Evolutionary conservation across 805 yeast species (phyloP).

Genomic region (Metschnikowia henanensis): DNA sequence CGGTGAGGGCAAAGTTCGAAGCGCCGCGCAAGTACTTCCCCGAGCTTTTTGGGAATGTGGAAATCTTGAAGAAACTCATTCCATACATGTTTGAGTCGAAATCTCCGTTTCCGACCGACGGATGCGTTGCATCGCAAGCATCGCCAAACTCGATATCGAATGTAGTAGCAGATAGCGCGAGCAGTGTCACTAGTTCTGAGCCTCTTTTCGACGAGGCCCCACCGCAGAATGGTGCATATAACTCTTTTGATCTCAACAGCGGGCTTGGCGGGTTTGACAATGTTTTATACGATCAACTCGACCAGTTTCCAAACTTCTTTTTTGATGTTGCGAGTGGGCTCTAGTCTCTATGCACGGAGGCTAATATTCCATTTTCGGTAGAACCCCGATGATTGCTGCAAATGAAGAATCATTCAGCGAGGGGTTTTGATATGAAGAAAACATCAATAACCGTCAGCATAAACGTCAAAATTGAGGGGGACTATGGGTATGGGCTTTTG

Average conservation of each 20-base stretch:
- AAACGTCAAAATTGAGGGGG: too few species aligned
- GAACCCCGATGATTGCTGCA: too few species aligned
- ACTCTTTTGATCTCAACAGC: not conserved
- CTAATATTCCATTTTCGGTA: too few species aligned
- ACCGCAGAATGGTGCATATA: not conserved
- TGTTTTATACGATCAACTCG: slow-evolving; percentile 5
- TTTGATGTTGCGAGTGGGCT: slow-evolving; percentile 4
- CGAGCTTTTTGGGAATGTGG: slow-evolving; percentile 11
- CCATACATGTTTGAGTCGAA: slow-evolving; percentile 5
- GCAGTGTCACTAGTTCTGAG: not conserved
- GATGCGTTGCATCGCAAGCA: not conserved
- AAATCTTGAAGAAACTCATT: slow-evolving; percentile 4
- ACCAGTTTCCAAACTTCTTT: slow-evolving; percentile 8
- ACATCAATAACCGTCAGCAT: too few species aligned
- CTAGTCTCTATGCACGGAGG: too few species aligned
- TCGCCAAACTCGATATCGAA: slow-evolving; percentile 1
- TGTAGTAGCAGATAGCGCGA: not conserved
- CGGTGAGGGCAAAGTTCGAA: slow-evolving; percentile 18
- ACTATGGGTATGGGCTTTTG: too few species aligned
- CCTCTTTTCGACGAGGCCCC: not conserved
- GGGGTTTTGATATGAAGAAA: too few species aligned
- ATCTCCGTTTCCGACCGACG: slow-evolving; percentile 11
- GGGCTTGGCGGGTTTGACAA: slow-evolving; percentile 1
- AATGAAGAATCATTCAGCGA: too few species aligned
- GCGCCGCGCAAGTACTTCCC: slow-evolving; percentile 18